Evolutionary conservation across 306 rosid genomes (phyloP), one percentile per base, ranked within the genome.

Genomic region (Castanospermum australe): DNA sequence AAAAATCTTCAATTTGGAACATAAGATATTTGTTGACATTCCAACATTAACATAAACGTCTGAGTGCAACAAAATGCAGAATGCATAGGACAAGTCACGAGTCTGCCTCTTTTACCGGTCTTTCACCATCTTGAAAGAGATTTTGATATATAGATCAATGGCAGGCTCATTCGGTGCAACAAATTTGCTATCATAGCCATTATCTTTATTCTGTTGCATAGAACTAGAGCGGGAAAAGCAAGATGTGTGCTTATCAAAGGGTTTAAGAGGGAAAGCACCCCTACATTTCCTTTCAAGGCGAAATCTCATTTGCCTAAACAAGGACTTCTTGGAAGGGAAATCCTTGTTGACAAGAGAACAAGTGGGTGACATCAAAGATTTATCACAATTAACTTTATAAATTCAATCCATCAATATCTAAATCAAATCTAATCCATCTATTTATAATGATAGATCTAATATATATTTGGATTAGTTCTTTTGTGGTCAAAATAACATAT

Each of bases 211-310:
- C n/a, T 55, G 30, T 0, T 22, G 33, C 12, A 1, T 4, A 22
- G 32, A 55, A 55, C 10, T 33, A 20, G 54, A 48, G 3, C 15
- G 4, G 20, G 54, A 7, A 2, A 51, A 35, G 5, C 52, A 30
- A 0, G 48, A 18, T 17, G 17, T n/a, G 22, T 42, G 8, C 25
- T 14, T 30, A 2, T 3, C 1, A 8, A 35, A 1, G 1, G 25
- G 11, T 2, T 25, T 1, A 3, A 45, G 32, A 18, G 83, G 88
- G 5, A 67, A 85, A 13, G 81, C 44, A 14, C 83, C 88, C 59
- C 67, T 71, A 81, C 83, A 71, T 5, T 54, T 4, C 2, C 85
- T 54, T 2, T 50, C 76, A 5, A 33, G 76, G 18, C 51, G 76
- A 7, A 32, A 71, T 50, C 76, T 71, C 76, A 71, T 71, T n/a